These are phyloP conservation scores for Aurinia saxatilis DNA, from an alignment of 345 rosid genomes.

Conservation along the genomic window DNA sequence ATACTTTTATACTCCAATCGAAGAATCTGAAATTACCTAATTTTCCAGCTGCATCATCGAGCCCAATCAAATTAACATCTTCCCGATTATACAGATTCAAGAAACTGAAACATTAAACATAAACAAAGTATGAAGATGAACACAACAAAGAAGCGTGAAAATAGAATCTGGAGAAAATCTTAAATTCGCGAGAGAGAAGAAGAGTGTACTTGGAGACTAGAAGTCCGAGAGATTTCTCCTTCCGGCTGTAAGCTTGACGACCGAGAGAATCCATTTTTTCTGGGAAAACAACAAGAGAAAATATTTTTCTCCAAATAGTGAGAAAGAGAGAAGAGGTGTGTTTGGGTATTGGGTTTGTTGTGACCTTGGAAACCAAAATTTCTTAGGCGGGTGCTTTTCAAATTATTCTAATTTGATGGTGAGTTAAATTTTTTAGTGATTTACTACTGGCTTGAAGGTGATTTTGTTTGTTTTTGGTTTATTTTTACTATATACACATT, in stretches of 20 bases:
- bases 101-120: slow-evolving; percentile 33
- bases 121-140: neutral
- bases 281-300: neutral
- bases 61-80: slow-evolving; percentile 49
- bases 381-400: slow-evolving; percentile 25
- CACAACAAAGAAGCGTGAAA: neutral
- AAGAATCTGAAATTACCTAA: slow-evolving; percentile 34
- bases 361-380: neutral
- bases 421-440: too few relatives aligned
- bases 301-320: neutral
- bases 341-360: slow-evolving; percentile 11
- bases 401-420: neutral
- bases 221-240: slow-evolving; percentile 75
- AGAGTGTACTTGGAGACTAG: slow-evolving; percentile 56
- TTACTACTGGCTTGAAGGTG: too few relatives aligned
- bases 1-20: neutral
- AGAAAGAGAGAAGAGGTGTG: neutral
- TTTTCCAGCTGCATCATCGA: slow-evolving; percentile 63
- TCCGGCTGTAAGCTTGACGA: slow-evolving; percentile 49
- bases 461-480: too few relatives aligned
- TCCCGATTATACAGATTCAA: slow-evolving; percentile 45
- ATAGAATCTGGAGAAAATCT: neutral
- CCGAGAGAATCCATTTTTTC: slow-evolving; percentile 35
- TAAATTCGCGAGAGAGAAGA: neutral
- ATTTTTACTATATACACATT: too few relatives aligned